phyloP scores from a whole-genome alignment of 2,329 filamentous ascomycete species.

The Calycina herbarum region DNA sequence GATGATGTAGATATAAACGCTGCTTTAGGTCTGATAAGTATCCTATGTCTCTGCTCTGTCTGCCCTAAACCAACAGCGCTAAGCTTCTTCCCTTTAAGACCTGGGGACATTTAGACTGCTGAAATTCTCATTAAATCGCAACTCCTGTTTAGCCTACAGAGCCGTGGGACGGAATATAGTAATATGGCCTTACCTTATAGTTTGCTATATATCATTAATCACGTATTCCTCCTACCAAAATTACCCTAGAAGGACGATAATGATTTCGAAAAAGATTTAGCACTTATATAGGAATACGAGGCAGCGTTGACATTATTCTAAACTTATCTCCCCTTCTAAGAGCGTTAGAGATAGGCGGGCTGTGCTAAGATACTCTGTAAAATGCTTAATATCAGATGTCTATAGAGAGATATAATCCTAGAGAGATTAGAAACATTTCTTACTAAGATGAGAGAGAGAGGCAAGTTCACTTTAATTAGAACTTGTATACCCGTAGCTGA shows the following conservation, averaged over 20 bases:
- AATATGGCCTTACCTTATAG: background rate
- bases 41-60: background rate
- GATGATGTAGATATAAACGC: too few species aligned
- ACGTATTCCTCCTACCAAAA: too few species aligned
- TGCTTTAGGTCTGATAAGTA: background rate
- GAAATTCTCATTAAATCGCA: background rate
- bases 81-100: background rate
- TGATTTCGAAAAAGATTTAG: too few species aligned
- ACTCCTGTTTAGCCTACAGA: background rate
- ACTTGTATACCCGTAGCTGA: background rate
- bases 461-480: background rate
- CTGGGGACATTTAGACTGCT: background rate
- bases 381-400: background rate
- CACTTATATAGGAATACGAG: background rate
- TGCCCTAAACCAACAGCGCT: background rate
- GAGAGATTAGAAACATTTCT: background rate
- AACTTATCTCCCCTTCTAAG: background rate
- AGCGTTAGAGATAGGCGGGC: background rate
- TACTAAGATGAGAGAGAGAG: background rate
- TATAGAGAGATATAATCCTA: background rate
- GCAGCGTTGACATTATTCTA: background rate
- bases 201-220: slow-evolving; percentile 24
- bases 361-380: background rate
- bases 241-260: too few species aligned
- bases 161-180: background rate